Evolutionary conservation across 495 filamentous ascomycete species (phyloP).

Genomic region (Neurospora hispaniola): DNA sequence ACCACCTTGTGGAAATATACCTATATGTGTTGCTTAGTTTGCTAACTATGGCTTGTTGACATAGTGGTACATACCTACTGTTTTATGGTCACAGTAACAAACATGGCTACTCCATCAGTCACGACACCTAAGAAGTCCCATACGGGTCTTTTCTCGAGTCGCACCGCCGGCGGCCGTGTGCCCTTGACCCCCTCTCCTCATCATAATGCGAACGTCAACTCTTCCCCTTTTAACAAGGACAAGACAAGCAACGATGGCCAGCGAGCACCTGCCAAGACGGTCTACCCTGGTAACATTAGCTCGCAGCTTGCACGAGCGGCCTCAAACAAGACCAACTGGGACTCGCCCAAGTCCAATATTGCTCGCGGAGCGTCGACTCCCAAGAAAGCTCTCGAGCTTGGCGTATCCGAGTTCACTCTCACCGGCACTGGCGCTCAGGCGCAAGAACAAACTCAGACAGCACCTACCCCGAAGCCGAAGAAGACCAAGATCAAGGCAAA

Average conservation of each 20-base stretch:
- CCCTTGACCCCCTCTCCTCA: slow-evolving; percentile 88
- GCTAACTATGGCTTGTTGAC: slow-evolving; percentile 28
- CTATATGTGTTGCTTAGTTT: slow-evolving; percentile 5
- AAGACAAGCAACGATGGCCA: slow-evolving; percentile 42
- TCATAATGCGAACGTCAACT: slow-evolving; percentile 41
- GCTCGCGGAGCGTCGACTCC: slow-evolving; percentile 55
- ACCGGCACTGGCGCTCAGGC: slow-evolving; percentile 57
- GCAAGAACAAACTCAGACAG: slow-evolving; percentile 46
- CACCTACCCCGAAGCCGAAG: slow-evolving; percentile 53
- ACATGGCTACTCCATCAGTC: slow-evolving; percentile 81
- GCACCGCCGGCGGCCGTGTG: slow-evolving; percentile 88
- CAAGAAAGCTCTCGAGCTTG: slow-evolving; percentile 75
- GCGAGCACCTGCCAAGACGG: slow-evolving; percentile 48
- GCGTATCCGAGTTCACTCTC: slow-evolving; percentile 84
- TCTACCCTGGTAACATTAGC: slow-evolving; percentile 58
- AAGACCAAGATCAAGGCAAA: slow-evolving; percentile 52
- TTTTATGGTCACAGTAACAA: slow-evolving; percentile 30
- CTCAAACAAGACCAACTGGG: slow-evolving; percentile 49
- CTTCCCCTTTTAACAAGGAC: slow-evolving; percentile 74
- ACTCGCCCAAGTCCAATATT: slow-evolving; percentile 93
- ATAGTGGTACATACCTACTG: slow-evolving; percentile 21
- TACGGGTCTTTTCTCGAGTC: slow-evolving; percentile 80
- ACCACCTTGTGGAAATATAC: not conserved
- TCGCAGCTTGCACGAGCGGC: slow-evolving; percentile 62
- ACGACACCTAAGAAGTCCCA: slow-evolving; percentile 92